Evolutionary conservation across 1,284 basidiomycete genomes (phyloP).

Genomic region (Apiotrichum gracile): DNA sequence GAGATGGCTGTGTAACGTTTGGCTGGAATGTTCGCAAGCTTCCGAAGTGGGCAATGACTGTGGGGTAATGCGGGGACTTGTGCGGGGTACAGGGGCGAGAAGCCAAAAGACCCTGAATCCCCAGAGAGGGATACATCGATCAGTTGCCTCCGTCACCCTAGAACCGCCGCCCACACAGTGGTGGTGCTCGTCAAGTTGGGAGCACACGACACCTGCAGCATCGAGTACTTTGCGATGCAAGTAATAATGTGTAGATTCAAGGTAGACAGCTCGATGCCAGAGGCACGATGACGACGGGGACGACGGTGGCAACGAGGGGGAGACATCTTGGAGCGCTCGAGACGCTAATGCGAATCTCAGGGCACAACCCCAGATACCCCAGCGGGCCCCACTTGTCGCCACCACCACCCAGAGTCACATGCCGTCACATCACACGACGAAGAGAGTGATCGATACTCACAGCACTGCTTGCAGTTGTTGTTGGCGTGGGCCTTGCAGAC

Average conservation of each 20-base stretch:
- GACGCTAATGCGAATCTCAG: background rate
- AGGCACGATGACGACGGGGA: no score
- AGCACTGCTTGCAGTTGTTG: constrained; percentile 45
- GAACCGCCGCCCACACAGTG: no score
- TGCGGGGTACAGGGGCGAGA: background rate
- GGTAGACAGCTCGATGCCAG: no score
- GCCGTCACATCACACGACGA: background rate
- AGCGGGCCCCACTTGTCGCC: background rate
- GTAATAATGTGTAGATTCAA: no score
- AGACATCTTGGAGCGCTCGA: no score
- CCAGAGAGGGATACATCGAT: background rate
- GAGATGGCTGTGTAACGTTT: background rate
- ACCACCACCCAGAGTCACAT: background rate
- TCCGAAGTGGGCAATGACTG: background rate
- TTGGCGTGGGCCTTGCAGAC: constrained; percentile 47
- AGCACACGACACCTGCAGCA: no score
- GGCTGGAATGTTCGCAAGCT: background rate
- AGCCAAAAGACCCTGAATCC: background rate
- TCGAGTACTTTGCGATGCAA: no score
- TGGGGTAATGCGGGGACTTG: background rate
- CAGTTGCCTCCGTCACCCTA: no score
- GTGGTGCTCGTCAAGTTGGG: no score
- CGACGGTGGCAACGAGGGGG: background rate
- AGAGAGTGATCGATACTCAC: constrained; percentile 23
- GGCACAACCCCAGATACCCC: background rate